Percentiles rank a stretch among this genome's conserved stretches.
Evolutionary conservation across 1,139 yeast genomes (phyloP).

Genomic region (Saccharomyces hybrid): DNA sequence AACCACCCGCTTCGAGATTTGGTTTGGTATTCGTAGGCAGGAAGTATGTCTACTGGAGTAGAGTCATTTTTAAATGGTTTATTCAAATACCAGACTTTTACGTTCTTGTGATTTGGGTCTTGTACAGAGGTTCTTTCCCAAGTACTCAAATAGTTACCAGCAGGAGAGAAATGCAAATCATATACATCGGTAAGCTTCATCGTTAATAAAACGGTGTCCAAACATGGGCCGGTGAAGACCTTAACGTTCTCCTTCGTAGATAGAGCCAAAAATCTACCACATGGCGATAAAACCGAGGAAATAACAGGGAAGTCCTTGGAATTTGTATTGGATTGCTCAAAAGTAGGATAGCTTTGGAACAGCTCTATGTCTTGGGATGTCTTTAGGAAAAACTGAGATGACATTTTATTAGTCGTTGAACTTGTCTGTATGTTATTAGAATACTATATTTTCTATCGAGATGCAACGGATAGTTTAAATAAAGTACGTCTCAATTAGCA

Average conservation of each 20-base stretch:
- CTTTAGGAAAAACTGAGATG: conserved; percentile 31
- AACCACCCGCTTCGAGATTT: conserved; percentile 83
- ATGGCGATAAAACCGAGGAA: conserved; percentile 36
- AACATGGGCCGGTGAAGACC: conserved; percentile 46
- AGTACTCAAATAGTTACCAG: conserved; percentile 74
- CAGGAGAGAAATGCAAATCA: conserved; percentile 81
- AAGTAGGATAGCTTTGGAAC: conserved; percentile 34
- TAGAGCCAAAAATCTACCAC: conserved; percentile 52
- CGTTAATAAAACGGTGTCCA: conserved; percentile 37
- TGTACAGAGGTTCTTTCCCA: conserved; percentile 82
- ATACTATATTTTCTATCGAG: not conserved
- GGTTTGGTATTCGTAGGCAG: conserved; percentile 62
- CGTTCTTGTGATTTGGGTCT: conserved; percentile 62
- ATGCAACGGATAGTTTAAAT: not conserved
- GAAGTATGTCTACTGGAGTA: conserved; percentile 33
- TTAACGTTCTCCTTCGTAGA: conserved; percentile 49
- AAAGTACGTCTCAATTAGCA: not conserved
- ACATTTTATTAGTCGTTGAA: conserved; percentile 14
- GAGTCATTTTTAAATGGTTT: conserved; percentile 21
- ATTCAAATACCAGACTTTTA: conserved; percentile 58
- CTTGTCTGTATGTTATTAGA: not conserved
- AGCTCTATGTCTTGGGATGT: conserved; percentile 30
- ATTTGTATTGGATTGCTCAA: conserved; percentile 32
- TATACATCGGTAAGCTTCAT: conserved; percentile 56
- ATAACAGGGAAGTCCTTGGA: conserved; percentile 40